Conservation (phyloP, 345 rosid genomes). For the Citrus sinensis region DNA sequence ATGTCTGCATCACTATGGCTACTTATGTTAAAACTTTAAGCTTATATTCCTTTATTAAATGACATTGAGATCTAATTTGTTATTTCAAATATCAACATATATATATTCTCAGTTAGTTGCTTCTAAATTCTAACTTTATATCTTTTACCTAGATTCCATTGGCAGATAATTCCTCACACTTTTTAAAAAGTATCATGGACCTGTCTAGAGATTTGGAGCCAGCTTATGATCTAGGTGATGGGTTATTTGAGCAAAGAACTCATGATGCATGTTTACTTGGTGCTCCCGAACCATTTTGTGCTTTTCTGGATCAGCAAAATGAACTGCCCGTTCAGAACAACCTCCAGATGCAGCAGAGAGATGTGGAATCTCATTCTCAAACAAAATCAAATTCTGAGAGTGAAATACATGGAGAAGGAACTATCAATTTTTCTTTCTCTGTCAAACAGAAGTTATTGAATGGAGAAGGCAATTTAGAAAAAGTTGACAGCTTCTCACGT, state of each 20-base stretch:
- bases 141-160: constrained; percentile 37
- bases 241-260: constrained; percentile 49
- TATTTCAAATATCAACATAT: neutral
- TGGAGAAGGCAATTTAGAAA: constrained; percentile 64
- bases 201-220: constrained; percentile 40
- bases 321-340: constrained; percentile 30
- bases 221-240: constrained; percentile 37
- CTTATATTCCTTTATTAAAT: neutral
- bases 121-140: constrained; percentile 10
- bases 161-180: constrained; percentile 27
- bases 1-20: neutral
- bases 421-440: constrained; percentile 29
- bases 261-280: constrained; percentile 21
- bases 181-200: constrained; percentile 33
- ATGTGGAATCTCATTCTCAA: constrained; percentile 31
- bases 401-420: constrained; percentile 43
- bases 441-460: constrained; percentile 49
- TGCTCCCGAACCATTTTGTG: constrained; percentile 32
- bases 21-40: neutral
- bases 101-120: neutral
- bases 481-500: constrained; percentile 89
- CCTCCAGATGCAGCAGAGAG: constrained; percentile 27
- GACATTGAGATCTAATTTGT: neutral
- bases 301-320: constrained; percentile 33
- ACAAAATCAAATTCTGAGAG: constrained; percentile 35